Percentiles rank a stretch among this genome's conserved stretches.
Conservation (phyloP, 108 stramenopile species). For the Ochromonas danica region DNA sequence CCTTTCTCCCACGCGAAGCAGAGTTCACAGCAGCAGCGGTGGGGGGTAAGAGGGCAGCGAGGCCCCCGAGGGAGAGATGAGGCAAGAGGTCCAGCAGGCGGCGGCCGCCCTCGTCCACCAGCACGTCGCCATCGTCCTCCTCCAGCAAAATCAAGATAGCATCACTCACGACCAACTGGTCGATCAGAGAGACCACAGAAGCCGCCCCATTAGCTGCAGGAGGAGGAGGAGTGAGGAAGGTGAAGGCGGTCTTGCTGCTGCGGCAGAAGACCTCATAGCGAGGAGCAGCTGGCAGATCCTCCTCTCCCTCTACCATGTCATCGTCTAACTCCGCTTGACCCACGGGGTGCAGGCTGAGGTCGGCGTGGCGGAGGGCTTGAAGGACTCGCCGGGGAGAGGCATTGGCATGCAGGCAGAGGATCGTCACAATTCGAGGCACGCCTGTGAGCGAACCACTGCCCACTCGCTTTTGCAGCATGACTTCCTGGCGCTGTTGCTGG, state of each 20-base stretch:
- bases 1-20: too few species aligned
- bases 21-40: too few species aligned
- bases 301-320: slow-evolving; percentile 53
- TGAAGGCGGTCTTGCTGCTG: slow-evolving; percentile 78
- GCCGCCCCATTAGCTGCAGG: slow-evolving; percentile 68
- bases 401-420: slow-evolving; percentile 67
- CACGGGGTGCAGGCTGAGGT: slow-evolving; percentile 41
- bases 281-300: slow-evolving; percentile 66
- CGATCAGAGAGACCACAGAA: too few species aligned
- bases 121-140: neutral
- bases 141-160: slow-evolving; percentile 39
- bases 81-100: too few species aligned
- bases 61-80: too few species aligned
- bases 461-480: slow-evolving; percentile 47
- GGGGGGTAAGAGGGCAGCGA: too few species aligned
- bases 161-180: slow-evolving; percentile 72
- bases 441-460: too few species aligned
- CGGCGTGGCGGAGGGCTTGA: slow-evolving; percentile 51
- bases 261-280: too few species aligned
- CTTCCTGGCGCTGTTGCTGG: slow-evolving; percentile 55
- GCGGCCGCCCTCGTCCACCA: slow-evolving; percentile 32
- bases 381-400: slow-evolving; percentile 63
- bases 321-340: slow-evolving; percentile 33
- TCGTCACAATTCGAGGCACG: slow-evolving; percentile 78
- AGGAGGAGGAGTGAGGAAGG: slow-evolving; percentile 70